Percentiles rank a stretch among this genome's conserved stretches.
These are phyloP conservation scores for Geoglossum glabrum DNA, from an alignment of 495 filamentous ascomycete species.

Conservation along the genomic window DNA sequence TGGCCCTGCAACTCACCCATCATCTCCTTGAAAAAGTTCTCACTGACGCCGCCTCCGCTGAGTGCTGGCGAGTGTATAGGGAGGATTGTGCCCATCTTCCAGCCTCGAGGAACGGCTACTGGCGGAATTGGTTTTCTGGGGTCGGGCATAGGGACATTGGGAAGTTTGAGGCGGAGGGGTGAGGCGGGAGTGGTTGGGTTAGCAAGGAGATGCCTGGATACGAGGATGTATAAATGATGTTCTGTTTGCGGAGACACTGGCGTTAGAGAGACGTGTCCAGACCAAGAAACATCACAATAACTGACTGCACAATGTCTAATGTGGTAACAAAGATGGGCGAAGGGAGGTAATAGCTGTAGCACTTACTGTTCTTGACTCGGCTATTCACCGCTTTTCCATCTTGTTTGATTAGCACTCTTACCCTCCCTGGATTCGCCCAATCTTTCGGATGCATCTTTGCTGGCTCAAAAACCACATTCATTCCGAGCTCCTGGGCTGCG, in stretches of 20 bases:
- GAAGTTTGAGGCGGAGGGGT: constrained; percentile 42
- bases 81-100: constrained; percentile 71
- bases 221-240: constrained; percentile 63
- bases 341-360: background rate
- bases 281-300: background rate
- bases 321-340: background rate
- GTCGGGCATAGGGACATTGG: constrained; percentile 39
- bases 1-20: constrained; percentile 75
- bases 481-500: constrained; percentile 50
- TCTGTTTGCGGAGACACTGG: constrained; percentile 23
- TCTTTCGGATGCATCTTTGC: constrained; percentile 87
- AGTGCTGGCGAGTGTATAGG: constrained; percentile 76
- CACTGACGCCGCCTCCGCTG: constrained; percentile 83
- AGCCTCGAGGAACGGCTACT: constrained; percentile 67
- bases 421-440: constrained; percentile 89
- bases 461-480: constrained; percentile 70
- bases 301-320: background rate
- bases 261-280: background rate
- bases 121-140: constrained; percentile 42
- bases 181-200: constrained; percentile 58
- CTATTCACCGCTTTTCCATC: constrained; percentile 26
- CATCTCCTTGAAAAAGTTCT: constrained; percentile 93
- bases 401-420: constrained; percentile 55
- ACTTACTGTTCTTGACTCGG: constrained; percentile 58
- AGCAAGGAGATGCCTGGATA: constrained; percentile 49